These are phyloP conservation scores for Colletotrichum cuscutae DNA, from an alignment of 2,329 filamentous ascomycete genomes.

Conservation along the genomic window DNA sequence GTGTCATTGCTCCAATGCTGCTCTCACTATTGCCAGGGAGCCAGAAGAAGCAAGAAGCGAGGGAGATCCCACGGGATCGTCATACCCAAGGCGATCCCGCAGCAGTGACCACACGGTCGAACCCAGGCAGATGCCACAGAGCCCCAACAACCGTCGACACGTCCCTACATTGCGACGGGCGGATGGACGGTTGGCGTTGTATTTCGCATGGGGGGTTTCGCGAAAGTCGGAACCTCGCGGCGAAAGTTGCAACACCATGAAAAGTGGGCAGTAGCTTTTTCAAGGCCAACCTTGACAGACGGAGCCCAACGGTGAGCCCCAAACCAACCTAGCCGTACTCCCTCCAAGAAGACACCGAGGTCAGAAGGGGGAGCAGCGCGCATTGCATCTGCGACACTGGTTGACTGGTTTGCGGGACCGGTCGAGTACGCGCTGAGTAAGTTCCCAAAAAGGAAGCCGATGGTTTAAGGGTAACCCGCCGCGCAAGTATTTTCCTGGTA, in stretches of 20 bases:
- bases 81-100: conserved; percentile 26
- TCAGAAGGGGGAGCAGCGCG: not conserved
- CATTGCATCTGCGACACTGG: conserved; percentile 20
- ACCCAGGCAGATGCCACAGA: not conserved
- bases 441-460: conserved; percentile 26
- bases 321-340: not conserved
- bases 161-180: conserved; percentile 5
- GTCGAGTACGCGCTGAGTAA: conserved; percentile 5
- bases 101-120: not conserved
- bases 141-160: not conserved
- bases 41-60: conserved; percentile 21
- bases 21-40: conserved; percentile 8
- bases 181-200: conserved; percentile 4
- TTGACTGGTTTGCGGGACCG: conserved; percentile 4
- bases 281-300: not conserved
- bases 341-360: not conserved
- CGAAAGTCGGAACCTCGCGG: not conserved
- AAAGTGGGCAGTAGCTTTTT: not conserved
- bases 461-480: conserved; percentile 12
- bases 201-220: conserved; percentile 1
- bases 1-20: not conserved
- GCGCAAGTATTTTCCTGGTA: not conserved
- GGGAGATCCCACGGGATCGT: conserved; percentile 33
- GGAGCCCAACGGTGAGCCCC: not conserved
- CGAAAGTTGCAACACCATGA: not conserved